Percentiles rank a stretch among this genome's conserved stretches.
Evolutionary conservation across 805 yeast species (phyloP).

Genomic region (Suhomyces canberraensis): DNA sequence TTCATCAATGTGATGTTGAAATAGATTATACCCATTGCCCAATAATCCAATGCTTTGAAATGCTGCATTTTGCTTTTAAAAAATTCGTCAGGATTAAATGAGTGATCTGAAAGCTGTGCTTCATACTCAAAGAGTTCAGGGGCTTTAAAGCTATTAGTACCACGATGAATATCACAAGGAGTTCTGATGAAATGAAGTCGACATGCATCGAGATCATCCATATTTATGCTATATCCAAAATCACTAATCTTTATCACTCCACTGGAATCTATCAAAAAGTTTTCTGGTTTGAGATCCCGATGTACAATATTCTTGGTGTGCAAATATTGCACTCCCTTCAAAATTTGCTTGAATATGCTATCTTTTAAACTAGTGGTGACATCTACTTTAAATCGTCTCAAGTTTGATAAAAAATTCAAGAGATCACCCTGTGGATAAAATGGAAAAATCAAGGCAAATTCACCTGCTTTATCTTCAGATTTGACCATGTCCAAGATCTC

Average conservation of each 20-base stretch:
- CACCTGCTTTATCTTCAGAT: slow-evolving; percentile 8
- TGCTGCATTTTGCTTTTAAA: slow-evolving; percentile 6
- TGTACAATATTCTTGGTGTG: slow-evolving; percentile 45
- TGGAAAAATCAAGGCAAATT: slow-evolving; percentile 38
- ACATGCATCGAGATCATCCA: slow-evolving; percentile 7
- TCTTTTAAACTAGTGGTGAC: slow-evolving; percentile 39
- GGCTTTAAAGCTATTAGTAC: slow-evolving; percentile 53
- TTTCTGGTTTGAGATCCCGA: slow-evolving; percentile 55
- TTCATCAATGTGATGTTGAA: slow-evolving; percentile 42
- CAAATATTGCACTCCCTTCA: slow-evolving; percentile 42
- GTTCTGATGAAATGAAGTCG: slow-evolving; percentile 5
- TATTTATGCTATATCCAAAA: slow-evolving; percentile 44
- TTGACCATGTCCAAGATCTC: slow-evolving; percentile 24
- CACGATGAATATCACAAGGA: slow-evolving; percentile 32
- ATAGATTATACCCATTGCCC: slow-evolving; percentile 53
- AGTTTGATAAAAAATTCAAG: slow-evolving; percentile 37
- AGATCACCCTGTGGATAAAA: slow-evolving; percentile 49
- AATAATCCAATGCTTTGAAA: slow-evolving; percentile 43
- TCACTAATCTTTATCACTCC: slow-evolving; percentile 48
- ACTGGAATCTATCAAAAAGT: slow-evolving; percentile 42
- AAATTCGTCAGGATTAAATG: slow-evolving; percentile 2
- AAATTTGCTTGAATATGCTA: slow-evolving; percentile 44
- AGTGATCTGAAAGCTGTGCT: slow-evolving; percentile 8
- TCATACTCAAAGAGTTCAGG: slow-evolving; percentile 45
- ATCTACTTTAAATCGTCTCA: slow-evolving; percentile 33